A percentile compares a stretch with the other conserved stretches of the same genome.
Evolutionary conservation across 495 filamentous ascomycete species (phyloP).

Genomic region (Massariosphaeria phaeospora): DNA sequence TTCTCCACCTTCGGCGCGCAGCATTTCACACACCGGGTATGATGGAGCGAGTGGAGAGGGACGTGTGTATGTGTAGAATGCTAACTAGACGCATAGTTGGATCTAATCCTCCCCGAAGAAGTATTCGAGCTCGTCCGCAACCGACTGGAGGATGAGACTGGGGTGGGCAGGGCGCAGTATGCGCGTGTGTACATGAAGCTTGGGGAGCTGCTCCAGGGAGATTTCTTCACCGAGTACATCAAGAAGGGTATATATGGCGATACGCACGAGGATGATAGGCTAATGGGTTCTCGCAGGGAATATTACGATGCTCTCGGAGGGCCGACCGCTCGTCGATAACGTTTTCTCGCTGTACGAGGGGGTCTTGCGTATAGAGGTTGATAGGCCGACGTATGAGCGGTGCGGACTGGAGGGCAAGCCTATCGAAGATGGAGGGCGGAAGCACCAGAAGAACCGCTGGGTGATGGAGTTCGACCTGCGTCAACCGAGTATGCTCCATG

Average conservation of each 20-base stretch:
- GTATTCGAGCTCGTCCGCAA: constrained; percentile 53
- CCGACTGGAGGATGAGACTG: constrained; percentile 45
- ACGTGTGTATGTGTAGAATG: not conserved
- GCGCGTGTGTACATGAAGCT: constrained; percentile 71
- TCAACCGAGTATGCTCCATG: constrained; percentile 75
- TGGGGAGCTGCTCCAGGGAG: constrained; percentile 61
- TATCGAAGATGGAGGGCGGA: constrained; percentile 52
- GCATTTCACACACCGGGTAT: constrained; percentile 72
- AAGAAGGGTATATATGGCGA: constrained; percentile 60
- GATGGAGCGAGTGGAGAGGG: constrained; percentile 1
- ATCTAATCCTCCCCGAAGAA: constrained; percentile 69
- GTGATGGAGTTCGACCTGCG: constrained; percentile 72
- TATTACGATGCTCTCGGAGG: constrained; percentile 87
- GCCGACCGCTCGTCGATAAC: constrained; percentile 71
- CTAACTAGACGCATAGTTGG: constrained; percentile 50
- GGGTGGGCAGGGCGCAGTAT: constrained; percentile 47
- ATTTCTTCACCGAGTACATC: constrained; percentile 83
- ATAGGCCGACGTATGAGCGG: constrained; percentile 79
- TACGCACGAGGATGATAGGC: not conserved
- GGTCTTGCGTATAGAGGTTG: constrained; percentile 68
- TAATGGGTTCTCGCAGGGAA: constrained; percentile 56
- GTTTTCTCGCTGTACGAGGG: constrained; percentile 73
- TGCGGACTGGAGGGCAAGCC: constrained; percentile 77
- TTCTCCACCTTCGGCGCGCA: constrained; percentile 65
- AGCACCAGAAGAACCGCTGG: constrained; percentile 58